Base-by-base conservation (phyloP, 2,329 filamentous ascomycete species). In the Alternaria triticimaculans region DNA sequence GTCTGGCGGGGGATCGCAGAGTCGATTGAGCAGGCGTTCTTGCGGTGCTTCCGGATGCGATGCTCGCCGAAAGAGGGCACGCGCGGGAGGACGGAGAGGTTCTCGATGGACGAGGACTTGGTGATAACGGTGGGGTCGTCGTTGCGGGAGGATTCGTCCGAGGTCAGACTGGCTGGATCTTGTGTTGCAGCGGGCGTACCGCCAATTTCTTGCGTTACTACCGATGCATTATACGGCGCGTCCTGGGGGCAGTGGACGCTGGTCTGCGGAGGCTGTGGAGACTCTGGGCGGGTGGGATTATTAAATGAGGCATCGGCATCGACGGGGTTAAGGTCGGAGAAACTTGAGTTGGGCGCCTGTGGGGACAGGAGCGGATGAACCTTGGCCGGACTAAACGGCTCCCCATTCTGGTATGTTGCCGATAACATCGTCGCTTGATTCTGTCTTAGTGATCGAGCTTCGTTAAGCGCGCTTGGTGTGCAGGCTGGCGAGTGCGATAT, bases 1-100 rank as follows among this genome's bases (percentile, higher is more conserved):
- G 92, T 95, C 81, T 95, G 92, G 67, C 89, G 89, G 12, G 92
- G 92, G 69, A 94, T 84, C 9, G 68, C 68, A 51, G 85, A 85
- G 72, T 92, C 90, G 76, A 87, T 85, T 11, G 89, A 90, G 51
- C 69, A 75, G n/a, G 80, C 78, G 72, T 78, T 78, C 66, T 79
- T 80, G 68, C 72, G 78, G 61, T 81, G 79, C 67, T 77, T 79
- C 41, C 69, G 69, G 45, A 70, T 72, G 65, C 79, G 78, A 62
- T 79, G 72, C 56, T 80, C 77, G 54, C 76, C 74, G 70, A 81
- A 80, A 9, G 77, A 80, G 9, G 72, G 70, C 62, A 77, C 72
- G 28, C 69, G 70, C 15, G 77, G 77, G 30, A 78, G 72, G 25
- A 69, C 66, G 4, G 74, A 72, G 30, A 80, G 75, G 54, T 78